Evolutionary conservation across 495 filamentous ascomycete species (phyloP).

Genomic region (Chaetomium fimeti): DNA sequence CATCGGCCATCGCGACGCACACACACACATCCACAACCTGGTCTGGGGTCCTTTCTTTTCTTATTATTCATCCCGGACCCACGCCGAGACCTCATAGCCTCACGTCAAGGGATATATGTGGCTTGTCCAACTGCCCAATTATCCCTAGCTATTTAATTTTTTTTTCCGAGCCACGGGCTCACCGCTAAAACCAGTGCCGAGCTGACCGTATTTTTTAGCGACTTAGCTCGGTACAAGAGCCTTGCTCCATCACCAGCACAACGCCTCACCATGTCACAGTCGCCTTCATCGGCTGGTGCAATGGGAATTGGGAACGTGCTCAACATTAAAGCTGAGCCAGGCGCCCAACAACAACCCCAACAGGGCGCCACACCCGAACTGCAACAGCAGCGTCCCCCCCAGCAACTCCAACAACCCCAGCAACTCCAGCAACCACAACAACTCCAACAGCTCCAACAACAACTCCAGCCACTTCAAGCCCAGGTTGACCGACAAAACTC

Average conservation of each 20-base stretch:
- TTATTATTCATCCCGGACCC: not conserved
- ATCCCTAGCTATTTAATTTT: not conserved
- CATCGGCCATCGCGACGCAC: conserved; percentile 6
- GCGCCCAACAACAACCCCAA: conserved; percentile 1
- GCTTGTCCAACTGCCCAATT: conserved; percentile 3
- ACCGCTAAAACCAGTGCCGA: not conserved
- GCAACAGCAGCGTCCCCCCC: conserved; percentile 25
- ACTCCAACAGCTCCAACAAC: conserved; percentile 17
- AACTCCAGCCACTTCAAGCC: not conserved
- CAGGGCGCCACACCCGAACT: conserved; percentile 28
- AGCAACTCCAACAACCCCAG: conserved; percentile 24
- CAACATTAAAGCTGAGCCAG: conserved; percentile 33
- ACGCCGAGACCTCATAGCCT: not conserved
- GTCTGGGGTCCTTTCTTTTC: not conserved
- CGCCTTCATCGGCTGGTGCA: conserved; percentile 35
- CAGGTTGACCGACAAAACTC: conserved; percentile 66
- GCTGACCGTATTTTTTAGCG: conserved; percentile 8
- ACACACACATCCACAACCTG: no score
- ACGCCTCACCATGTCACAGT: conserved; percentile 36
- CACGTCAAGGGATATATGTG: conserved; percentile 2
- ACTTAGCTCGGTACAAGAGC: not conserved
- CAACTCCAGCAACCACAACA: conserved; percentile 33
- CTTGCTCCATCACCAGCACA: conserved; percentile 1
- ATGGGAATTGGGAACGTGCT: conserved; percentile 44
- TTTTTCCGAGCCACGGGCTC: conserved; percentile 11